Percentiles rank a stretch among this genome's conserved stretches.
Conservation (phyloP, 2,329 filamentous ascomycete genomes). For the Tolypocladium tundrense region DNA sequence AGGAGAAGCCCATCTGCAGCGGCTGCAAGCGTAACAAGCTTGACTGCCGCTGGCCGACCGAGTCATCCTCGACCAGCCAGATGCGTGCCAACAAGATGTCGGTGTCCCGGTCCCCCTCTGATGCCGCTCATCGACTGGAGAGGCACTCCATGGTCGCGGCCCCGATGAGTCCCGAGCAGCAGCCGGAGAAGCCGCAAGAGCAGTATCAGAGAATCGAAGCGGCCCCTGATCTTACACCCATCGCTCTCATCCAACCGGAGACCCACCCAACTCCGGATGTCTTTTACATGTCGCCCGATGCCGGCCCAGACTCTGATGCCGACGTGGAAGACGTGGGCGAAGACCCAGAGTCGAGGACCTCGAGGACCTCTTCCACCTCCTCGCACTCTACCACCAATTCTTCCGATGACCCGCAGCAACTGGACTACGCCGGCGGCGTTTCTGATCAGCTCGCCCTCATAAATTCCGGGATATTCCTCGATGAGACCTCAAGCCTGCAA, state of each 20-base stretch:
- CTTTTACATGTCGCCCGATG: neutral
- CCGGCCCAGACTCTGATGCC: constrained; percentile 8
- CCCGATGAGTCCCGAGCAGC: constrained; percentile 6
- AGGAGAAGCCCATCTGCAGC: constrained; percentile 39
- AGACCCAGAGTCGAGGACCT: constrained; percentile 9
- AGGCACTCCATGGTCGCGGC: constrained; percentile 8
- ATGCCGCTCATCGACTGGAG: neutral
- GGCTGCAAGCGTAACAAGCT: constrained; percentile 44
- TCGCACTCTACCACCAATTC: constrained; percentile 7
- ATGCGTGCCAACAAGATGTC: neutral
- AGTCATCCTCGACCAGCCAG: constrained; percentile 3
- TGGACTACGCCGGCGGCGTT: neutral
- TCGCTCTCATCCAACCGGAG: neutral
- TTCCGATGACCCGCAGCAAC: neutral
- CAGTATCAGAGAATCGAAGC: neutral
- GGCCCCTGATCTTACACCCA: neutral
- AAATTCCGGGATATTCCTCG: neutral
- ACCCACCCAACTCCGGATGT: neutral
- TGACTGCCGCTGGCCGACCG: constrained; percentile 37
- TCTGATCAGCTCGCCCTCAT: neutral
- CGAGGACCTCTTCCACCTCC: constrained; percentile 10
- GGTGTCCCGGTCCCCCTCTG: neutral
- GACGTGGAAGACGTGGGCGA: constrained; percentile 11
- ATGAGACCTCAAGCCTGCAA: neutral
- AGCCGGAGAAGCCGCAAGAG: neutral